These are phyloP conservation scores for Saccharum officinarum DNA, from an alignment of 176 grass and related monocot genomes.

Conservation along the genomic window DNA sequence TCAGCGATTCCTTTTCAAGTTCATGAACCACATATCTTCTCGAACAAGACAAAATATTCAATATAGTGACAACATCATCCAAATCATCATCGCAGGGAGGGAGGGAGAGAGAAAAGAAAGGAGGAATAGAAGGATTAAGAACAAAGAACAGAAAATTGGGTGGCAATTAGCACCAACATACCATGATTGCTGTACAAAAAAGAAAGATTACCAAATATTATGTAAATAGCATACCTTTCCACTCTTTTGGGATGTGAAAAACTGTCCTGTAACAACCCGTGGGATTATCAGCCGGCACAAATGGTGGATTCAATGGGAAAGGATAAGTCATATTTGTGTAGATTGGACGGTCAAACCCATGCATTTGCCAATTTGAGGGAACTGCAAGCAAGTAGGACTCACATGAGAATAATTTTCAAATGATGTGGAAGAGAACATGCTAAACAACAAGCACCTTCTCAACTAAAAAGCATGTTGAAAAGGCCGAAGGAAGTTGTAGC, in stretches of 20 bases:
- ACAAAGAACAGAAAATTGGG: background rate
- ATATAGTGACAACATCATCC: background rate
- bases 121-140: background rate
- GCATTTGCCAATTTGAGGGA: slow-evolving; percentile 98
- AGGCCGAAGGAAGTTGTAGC: slow-evolving; percentile 8
- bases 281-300: slow-evolving; percentile 86
- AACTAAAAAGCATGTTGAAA: background rate
- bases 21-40: background rate
- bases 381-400: slow-evolving; percentile 47
- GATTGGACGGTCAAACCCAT: slow-evolving; percentile 85
- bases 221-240: slow-evolving; percentile 71
- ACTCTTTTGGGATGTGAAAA: slow-evolving; percentile 90
- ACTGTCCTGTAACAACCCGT: slow-evolving; percentile 83
- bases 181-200: background rate
- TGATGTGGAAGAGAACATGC: background rate
- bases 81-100: background rate
- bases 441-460: background rate
- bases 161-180: background rate
- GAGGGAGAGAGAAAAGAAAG: background rate
- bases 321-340: slow-evolving; percentile 84
- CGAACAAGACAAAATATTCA: background rate
- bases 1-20: background rate
- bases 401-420: slow-evolving; percentile 2
- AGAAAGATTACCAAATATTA: background rate
- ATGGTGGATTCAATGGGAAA: slow-evolving; percentile 82